phyloP scores from a whole-genome alignment of 2,329 filamentous ascomycete genomes.

The Thermoascus crustaceus region DNA sequence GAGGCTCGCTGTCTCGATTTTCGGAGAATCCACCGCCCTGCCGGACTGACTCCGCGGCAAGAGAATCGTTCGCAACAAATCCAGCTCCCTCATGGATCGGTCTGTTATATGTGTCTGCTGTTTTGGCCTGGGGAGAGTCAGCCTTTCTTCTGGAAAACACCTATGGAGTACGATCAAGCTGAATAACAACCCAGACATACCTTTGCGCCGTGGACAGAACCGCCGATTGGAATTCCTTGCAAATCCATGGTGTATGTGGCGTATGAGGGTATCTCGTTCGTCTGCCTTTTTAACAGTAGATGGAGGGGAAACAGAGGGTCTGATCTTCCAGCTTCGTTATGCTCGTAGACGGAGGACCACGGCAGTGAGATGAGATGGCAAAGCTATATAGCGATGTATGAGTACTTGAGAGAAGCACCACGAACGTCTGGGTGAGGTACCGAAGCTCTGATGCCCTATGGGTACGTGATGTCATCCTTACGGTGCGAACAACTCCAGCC shows the following conservation, averaged over 20 bases:
- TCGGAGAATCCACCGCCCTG: slow-evolving; percentile 52
- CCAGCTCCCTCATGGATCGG: slow-evolving; percentile 57
- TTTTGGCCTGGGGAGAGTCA: too few relatives aligned
- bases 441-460: not conserved
- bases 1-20: slow-evolving; percentile 48
- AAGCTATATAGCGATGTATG: slow-evolving; percentile 16
- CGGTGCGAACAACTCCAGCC: slow-evolving; percentile 9
- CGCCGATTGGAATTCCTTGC: slow-evolving; percentile 30
- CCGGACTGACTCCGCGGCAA: slow-evolving; percentile 64
- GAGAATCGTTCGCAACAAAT: slow-evolving; percentile 57
- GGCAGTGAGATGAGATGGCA: slow-evolving; percentile 6
- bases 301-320: too few relatives aligned
- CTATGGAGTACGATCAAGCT: not conserved
- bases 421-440: not conserved
- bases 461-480: slow-evolving; percentile 26
- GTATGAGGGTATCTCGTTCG: not conserved
- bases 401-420: slow-evolving; percentile 1
- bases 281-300: too few relatives aligned
- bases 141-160: not conserved
- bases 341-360: not conserved
- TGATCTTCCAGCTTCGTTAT: too few relatives aligned
- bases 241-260: slow-evolving; percentile 26
- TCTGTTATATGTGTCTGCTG: slow-evolving; percentile 38
- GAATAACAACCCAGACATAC: slow-evolving; percentile 10
- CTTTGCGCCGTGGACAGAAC: slow-evolving; percentile 28